Conservation (phyloP, 805 yeast species). For the Grigorovia yakushimaensis region DNA sequence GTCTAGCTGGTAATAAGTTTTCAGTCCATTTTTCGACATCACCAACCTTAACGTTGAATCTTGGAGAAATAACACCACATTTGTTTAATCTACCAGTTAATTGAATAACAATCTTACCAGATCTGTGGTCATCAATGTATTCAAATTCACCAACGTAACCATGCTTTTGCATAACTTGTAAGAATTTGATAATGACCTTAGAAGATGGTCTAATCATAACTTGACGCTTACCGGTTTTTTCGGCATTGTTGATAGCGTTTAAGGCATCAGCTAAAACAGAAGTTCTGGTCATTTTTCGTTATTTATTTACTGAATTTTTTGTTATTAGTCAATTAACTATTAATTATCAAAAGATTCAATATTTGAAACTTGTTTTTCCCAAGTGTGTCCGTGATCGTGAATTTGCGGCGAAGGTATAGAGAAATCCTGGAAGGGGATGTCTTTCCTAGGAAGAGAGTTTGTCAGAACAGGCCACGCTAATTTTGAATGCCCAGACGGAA, state of each 20-base stretch:
- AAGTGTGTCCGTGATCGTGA: background rate
- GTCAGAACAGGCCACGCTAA: too few relatives aligned
- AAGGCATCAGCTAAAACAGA: constrained; percentile 98
- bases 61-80: constrained; percentile 97
- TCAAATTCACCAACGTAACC: constrained; percentile 97
- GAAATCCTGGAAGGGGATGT: too few relatives aligned
- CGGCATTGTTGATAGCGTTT: constrained; percentile 96
- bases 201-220: constrained; percentile 96
- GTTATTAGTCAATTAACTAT: background rate
- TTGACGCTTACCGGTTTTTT: constrained; percentile 98
- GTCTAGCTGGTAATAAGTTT: constrained; percentile 97
- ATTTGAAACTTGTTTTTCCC: background rate
- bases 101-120: constrained; percentile 94
- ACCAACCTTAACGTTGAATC: constrained; percentile 90
- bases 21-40: constrained; percentile 98
- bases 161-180: constrained; percentile 94
- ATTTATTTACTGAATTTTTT: background rate
- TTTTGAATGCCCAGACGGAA: too few relatives aligned
- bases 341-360: background rate
- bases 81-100: constrained; percentile 97
- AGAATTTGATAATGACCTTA: constrained; percentile 92
- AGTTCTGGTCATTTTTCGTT: constrained; percentile 78
- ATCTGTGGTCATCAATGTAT: constrained; percentile 97
- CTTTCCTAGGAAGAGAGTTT: too few relatives aligned
- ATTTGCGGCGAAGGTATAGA: background rate